These are phyloP conservation scores for Psilocybe cyanescens DNA, from an alignment of 768 basidiomycete species.

Conservation along the genomic window DNA sequence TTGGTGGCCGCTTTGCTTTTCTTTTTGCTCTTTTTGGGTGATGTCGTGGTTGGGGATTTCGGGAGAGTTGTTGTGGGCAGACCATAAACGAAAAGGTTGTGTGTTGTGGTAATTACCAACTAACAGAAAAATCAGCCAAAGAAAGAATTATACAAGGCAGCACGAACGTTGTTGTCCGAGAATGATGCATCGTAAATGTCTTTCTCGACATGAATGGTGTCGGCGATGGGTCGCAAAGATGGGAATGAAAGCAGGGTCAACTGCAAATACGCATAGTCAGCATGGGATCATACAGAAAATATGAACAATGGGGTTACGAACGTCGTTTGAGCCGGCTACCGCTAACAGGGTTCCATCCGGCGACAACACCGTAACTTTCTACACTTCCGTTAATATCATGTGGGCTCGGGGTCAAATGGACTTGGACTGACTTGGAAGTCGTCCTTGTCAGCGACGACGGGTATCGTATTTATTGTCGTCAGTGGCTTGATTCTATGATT, in stretches of 20 bases:
- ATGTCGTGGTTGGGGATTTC: slow-evolving; percentile 7
- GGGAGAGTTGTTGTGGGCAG: slow-evolving; percentile 40
- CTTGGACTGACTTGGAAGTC: slow-evolving; percentile 78
- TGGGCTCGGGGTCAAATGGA: slow-evolving; percentile 2
- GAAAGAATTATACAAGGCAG: neutral
- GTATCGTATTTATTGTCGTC: slow-evolving; percentile 64
- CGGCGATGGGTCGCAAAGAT: slow-evolving; percentile 50
- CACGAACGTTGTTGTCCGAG: slow-evolving; percentile 59
- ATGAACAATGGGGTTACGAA: slow-evolving; percentile 34
- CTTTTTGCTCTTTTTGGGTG: slow-evolving; percentile 45
- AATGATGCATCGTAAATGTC: slow-evolving; percentile 91
- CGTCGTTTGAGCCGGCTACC: slow-evolving; percentile 74
- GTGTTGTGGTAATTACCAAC: slow-evolving; percentile 71
- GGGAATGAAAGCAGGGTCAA: slow-evolving; percentile 72
- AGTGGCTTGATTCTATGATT: slow-evolving; percentile 53
- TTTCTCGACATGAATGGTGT: slow-evolving; percentile 60
- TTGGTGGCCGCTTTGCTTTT: slow-evolving; percentile 33
- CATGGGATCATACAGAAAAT: slow-evolving; percentile 4
- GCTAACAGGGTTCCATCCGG: slow-evolving; percentile 67
- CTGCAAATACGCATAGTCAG: slow-evolving; percentile 32
- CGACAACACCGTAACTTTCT: slow-evolving; percentile 92
- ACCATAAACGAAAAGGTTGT: slow-evolving; percentile 64
- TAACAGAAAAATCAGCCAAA: slow-evolving; percentile 28
- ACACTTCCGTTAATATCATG: slow-evolving; percentile 16
- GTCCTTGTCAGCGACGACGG: slow-evolving; percentile 57